A percentile compares a stretch with the other conserved stretches of the same genome.
phyloP scores from a whole-genome alignment of 306 rosid genomes.

The Argentina anserina region DNA sequence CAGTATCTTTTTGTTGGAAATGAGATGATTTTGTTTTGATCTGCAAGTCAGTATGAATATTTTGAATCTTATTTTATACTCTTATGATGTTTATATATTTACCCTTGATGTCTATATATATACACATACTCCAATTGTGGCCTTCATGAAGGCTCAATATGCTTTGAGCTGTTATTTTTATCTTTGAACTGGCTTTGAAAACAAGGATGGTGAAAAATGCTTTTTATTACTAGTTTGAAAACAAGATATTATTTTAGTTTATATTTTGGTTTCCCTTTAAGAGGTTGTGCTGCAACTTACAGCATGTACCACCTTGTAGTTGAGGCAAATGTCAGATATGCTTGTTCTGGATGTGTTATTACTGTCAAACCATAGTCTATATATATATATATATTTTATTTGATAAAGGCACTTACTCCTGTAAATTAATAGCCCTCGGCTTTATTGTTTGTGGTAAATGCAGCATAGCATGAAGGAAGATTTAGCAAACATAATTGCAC shows the following conservation, averaged over 20 bases:
- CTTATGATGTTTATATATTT: neutral
- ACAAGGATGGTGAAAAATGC: neutral
- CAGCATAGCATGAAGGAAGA: constrained; percentile 80
- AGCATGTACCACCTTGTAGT: neutral
- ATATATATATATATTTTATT: neutral
- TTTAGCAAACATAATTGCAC: constrained; percentile 70
- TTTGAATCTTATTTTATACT: neutral
- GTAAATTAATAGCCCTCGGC: neutral
- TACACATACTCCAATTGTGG: neutral
- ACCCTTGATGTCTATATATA: neutral
- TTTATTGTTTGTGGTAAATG: constrained; percentile 26
- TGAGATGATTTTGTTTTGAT: neutral
- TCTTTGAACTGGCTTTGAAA: neutral
- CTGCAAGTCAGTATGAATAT: neutral
- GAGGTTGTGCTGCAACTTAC: neutral
- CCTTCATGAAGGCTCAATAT: neutral
- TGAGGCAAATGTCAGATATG: neutral
- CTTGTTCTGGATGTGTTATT: neutral
- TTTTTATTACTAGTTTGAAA: neutral
- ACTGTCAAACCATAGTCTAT: neutral
- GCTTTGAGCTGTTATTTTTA: neutral
- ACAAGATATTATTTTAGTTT: neutral
- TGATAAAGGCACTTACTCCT: neutral
- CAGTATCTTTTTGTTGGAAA: neutral
- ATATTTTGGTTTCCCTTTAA: neutral